A percentile compares a stretch with the other conserved stretches of the same genome.
These are phyloP conservation scores for Ormosia emarginata DNA, from an alignment of 306 rosid genomes.

Conservation along the genomic window DNA sequence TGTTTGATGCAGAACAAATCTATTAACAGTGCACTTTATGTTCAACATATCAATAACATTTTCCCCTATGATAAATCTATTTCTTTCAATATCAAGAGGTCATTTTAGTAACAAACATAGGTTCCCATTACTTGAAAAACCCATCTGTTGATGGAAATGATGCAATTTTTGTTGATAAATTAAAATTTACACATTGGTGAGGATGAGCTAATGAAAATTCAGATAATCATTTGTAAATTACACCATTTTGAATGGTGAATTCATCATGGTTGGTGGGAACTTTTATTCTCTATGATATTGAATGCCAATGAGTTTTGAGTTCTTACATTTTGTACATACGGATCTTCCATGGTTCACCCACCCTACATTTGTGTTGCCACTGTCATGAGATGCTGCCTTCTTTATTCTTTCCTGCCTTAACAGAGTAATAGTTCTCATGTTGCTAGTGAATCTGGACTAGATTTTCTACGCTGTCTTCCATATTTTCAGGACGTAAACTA, in stretches of 20 bases:
- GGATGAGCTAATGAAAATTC: not conserved
- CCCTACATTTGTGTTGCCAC: not conserved
- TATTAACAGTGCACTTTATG: not conserved
- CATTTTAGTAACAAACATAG: not conserved
- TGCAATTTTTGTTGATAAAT: not conserved
- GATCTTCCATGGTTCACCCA: not conserved
- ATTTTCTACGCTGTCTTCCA: not conserved
- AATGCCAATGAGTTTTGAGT: not conserved
- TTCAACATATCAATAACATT: not conserved
- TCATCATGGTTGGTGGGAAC: not conserved
- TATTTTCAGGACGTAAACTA: not conserved
- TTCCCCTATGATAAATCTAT: not conserved
- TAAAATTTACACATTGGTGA: not conserved
- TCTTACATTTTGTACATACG: not conserved
- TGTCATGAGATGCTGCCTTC: not conserved
- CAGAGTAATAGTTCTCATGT: not conserved
- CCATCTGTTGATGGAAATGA: not conserved
- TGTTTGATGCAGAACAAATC: not conserved
- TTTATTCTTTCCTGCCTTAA: not conserved
- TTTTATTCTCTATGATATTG: not conserved
- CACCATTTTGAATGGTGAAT: not conserved
- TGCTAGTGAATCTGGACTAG: not conserved
- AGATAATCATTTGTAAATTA: not conserved
- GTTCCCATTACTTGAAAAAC: not conserved
- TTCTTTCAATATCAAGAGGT: not conserved